A percentile compares a stretch with the other conserved stretches of the same genome.
These are phyloP conservation scores for Cronartium quercuum DNA, from an alignment of 1,284 basidiomycete genomes.

Conservation along the genomic window DNA sequence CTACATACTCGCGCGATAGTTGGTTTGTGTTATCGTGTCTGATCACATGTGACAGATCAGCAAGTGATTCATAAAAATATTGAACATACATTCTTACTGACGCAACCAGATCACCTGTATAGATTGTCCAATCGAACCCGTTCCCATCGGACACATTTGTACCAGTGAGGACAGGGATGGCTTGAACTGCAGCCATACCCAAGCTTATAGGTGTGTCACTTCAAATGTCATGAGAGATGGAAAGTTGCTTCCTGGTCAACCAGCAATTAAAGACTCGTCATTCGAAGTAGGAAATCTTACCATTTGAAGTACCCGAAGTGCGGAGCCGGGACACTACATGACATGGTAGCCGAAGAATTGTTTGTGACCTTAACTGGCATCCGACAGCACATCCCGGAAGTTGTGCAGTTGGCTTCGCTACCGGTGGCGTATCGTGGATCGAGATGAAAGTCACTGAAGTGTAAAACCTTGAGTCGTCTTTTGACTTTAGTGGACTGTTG, in stretches of 20 bases:
- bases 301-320: constrained; percentile 62
- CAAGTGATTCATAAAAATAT: no score
- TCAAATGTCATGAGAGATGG: constrained; percentile 1
- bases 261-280: neutral
- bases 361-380: constrained; percentile 55
- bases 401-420: constrained; percentile 66
- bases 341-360: constrained; percentile 52
- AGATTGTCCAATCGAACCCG: constrained; percentile 63
- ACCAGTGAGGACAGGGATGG: constrained; percentile 63
- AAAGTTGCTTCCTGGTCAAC: neutral
- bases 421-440: constrained; percentile 63
- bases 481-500: constrained; percentile 58
- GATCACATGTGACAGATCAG: no score
- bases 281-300: constrained; percentile 48
- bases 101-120: constrained; percentile 69
- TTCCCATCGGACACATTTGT: constrained; percentile 52
- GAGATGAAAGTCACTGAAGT: constrained; percentile 70
- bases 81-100: constrained; percentile 41
- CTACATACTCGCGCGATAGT: constrained; percentile 55
- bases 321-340: constrained; percentile 57
- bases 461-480: constrained; percentile 62
- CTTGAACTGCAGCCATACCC: constrained; percentile 59
- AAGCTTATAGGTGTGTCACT: constrained; percentile 65
- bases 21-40: constrained; percentile 62
- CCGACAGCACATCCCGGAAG: constrained; percentile 64